Conservation (phyloP, 2,329 filamentous ascomycete genomes). For the Phyllosticta citriasiana region DNA sequence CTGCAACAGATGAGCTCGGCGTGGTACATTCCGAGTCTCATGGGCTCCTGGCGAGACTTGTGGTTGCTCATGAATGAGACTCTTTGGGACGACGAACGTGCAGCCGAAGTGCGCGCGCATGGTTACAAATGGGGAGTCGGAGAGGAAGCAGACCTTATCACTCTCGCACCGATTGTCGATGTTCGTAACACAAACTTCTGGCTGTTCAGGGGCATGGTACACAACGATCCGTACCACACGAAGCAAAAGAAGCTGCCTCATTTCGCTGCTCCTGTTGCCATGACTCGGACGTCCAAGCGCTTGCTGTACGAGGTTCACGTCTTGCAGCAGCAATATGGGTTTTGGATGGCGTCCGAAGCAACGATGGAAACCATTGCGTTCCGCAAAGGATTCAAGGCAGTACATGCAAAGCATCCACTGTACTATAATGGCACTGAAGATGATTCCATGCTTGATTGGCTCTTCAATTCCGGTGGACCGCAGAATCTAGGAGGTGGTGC, state of each 20-base stretch:
- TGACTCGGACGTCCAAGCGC: constrained; percentile 69
- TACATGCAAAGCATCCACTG: constrained; percentile 80
- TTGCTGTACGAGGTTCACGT: constrained; percentile 84
- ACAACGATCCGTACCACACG: constrained; percentile 54
- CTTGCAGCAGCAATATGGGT: constrained; percentile 69
- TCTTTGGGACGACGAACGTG: constrained; percentile 28
- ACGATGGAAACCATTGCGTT: constrained; percentile 81
- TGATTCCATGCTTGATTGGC: constrained; percentile 6
- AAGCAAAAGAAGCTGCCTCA: constrained; percentile 54
- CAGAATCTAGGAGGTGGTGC: constrained; percentile 8
- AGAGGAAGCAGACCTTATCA: constrained; percentile 86
- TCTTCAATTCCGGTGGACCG: constrained; percentile 8
- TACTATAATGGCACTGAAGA: constrained; percentile 34
- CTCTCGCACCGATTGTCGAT: constrained; percentile 85
- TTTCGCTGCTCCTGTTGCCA: constrained; percentile 51
- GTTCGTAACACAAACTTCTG: constrained; percentile 73
- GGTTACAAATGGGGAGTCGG: constrained; percentile 77
- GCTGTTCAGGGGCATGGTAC: constrained; percentile 41
- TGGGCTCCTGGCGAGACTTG: constrained; percentile 40
- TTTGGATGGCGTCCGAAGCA: constrained; percentile 93
- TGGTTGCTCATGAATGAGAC: constrained; percentile 30
- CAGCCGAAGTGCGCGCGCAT: constrained; percentile 62
- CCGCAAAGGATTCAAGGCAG: constrained; percentile 86
- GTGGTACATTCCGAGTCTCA: constrained; percentile 44
- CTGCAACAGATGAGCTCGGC: constrained; percentile 49